Evolutionary conservation across 2,329 filamentous ascomycete genomes (phyloP).

Genomic region (Neoarthrinium moseri): DNA sequence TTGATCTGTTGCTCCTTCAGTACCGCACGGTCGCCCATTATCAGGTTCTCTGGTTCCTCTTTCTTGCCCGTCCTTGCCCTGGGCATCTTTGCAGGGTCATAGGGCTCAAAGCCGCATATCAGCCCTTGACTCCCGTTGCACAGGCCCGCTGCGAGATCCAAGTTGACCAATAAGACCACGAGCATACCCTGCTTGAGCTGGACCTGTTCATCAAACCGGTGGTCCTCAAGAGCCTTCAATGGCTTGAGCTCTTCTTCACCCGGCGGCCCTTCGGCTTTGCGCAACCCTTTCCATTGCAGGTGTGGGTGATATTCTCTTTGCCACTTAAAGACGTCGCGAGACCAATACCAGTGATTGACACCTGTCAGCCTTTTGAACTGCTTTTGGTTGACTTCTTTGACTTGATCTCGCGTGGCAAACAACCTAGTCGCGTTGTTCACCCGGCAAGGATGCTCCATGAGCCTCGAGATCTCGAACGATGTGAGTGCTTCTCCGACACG

Average conservation of each 20-base stretch:
- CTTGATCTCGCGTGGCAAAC: slow-evolving; percentile 39
- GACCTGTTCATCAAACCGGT: slow-evolving; percentile 42
- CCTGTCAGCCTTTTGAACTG: slow-evolving; percentile 31
- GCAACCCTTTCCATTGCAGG: slow-evolving; percentile 20
- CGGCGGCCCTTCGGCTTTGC: slow-evolving; percentile 10
- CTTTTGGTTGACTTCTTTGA: slow-evolving; percentile 31
- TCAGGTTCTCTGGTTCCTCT: slow-evolving; percentile 12
- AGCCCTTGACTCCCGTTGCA: slow-evolving; percentile 48
- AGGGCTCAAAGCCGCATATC: slow-evolving; percentile 40
- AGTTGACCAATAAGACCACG: slow-evolving; percentile 51
- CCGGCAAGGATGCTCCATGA: slow-evolving; percentile 44
- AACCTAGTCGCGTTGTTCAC: slow-evolving; percentile 42
- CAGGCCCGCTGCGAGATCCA: slow-evolving; percentile 38
- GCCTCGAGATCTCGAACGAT: slow-evolving; percentile 32
- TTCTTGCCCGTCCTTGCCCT: slow-evolving; percentile 16
- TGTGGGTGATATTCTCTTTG: slow-evolving; percentile 24
- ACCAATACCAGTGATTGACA: slow-evolving; percentile 27
- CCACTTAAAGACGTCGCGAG: slow-evolving; percentile 41
- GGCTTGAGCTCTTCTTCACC: slow-evolving; percentile 26
- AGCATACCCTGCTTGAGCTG: slow-evolving; percentile 49
- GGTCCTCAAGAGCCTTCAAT: slow-evolving; percentile 37
- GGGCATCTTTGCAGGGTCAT: slow-evolving; percentile 26
- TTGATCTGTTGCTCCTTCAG: slow-evolving; percentile 35
- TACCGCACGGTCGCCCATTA: slow-evolving; percentile 35
- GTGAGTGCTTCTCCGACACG: slow-evolving; percentile 26